A percentile compares a stretch with the other conserved stretches of the same genome.
phyloP scores from a whole-genome alignment of 331 rosid species.

The Telfairia occidentalis region DNA sequence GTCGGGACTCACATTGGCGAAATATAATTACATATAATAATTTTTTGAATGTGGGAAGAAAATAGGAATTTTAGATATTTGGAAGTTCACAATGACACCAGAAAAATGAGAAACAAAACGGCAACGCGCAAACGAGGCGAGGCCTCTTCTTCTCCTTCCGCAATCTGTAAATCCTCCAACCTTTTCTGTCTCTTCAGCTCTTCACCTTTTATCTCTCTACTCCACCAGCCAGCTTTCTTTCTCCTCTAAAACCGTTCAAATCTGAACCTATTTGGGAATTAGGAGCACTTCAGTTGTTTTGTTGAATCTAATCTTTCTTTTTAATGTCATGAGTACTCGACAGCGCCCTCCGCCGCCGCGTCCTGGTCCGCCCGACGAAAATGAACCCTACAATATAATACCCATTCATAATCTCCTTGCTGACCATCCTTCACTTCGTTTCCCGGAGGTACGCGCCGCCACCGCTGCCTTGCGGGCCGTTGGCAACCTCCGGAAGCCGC shows the following conservation, averaged over 20 bases:
- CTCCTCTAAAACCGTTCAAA: neutral
- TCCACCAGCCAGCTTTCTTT: neutral
- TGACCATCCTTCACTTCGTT: slow-evolving; percentile 88
- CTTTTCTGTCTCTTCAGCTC: neutral
- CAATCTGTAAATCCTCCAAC: too few species aligned
- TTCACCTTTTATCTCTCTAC: neutral
- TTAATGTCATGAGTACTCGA: slow-evolving; percentile 40
- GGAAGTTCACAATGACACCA: too few species aligned
- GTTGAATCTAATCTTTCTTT: neutral
- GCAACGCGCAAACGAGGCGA: neutral
- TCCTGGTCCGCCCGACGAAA: slow-evolving; percentile 19
- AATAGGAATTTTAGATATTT: neutral
- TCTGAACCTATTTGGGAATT: neutral
- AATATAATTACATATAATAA: too few species aligned
- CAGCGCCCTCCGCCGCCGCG: slow-evolving; percentile 23
- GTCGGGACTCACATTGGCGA: too few species aligned
- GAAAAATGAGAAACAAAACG: slow-evolving; percentile 4
- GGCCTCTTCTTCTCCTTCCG: neutral
- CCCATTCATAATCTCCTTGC: slow-evolving; percentile 77
- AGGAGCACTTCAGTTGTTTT: neutral
- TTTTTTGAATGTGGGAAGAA: neutral
- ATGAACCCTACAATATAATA: slow-evolving; percentile 69
- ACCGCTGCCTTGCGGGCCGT: slow-evolving; percentile 54
- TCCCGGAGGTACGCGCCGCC: slow-evolving; percentile 83
- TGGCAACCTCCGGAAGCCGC: slow-evolving; percentile 68